Evolutionary conservation across 140 eudicot genomes (phyloP), one percentile per base, ranked within the genome.

Genomic region (Flaveria floridana): DNA sequence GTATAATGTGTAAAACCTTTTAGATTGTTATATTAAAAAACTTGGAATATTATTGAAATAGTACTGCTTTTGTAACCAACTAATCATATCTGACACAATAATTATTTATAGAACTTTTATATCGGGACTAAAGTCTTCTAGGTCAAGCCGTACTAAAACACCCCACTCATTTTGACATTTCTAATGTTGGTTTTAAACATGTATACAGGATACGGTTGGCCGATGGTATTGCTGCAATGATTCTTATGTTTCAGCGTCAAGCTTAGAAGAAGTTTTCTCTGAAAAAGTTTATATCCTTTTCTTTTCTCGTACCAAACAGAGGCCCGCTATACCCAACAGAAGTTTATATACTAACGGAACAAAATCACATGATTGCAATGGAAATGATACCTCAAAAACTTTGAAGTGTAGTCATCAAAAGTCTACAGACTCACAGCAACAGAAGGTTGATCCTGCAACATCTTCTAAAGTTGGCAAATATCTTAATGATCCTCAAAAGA

Each of bases 161-260:
- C 41, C 30, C 28, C 64, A 7, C 6, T 26, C 64, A 56, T 20
- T 19, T 20, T 56, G 30, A 12, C 64, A 20, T 26, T 12, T 57
- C 80, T 84, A 57, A 52, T 53, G 28, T 76, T 39, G 23, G 23
- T 41, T 79, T 46, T 39, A 0, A 79, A 41, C 20, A 42, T 62
- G 70, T 85, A 42, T 67, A 74, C 95, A 94, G 99, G 99, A 94
- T 79, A 89, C 96, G 3, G 15, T 82, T 77, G 95, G 93, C n/a
- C 86, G 90, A 71, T 94, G 99, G 99, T 94, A 86, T 79, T 90
- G 99, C 87, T 94, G 99, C 91, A 94, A 94, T 63, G 99, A 94
- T 90, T 85, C 97, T 64, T 80, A 65, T 59, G 95, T 94, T 63
- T 81, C 96, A 48, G 82, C 82, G 37, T 86, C 97, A 72, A 82